These are phyloP conservation scores for Neodidymelliopsis sp. DNA, from an alignment of 2,329 filamentous ascomycete species.

Conservation along the genomic window DNA sequence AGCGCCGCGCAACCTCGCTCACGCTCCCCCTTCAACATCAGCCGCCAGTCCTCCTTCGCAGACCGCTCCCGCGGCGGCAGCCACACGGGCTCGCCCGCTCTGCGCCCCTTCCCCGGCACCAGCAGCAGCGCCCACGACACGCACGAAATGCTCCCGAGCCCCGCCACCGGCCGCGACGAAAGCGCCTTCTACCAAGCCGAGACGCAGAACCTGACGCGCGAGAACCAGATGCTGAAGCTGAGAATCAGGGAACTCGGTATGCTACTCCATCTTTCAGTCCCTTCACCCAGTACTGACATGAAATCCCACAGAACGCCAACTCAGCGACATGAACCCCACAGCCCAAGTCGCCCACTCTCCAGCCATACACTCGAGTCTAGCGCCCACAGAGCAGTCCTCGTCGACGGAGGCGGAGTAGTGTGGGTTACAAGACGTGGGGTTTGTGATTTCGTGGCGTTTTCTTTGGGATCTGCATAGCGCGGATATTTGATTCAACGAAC, in stretches of 20 bases:
- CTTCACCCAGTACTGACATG: constrained; percentile 1
- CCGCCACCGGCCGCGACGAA: constrained; percentile 65
- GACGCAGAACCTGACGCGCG: constrained; percentile 76
- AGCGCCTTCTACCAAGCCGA: constrained; percentile 83
- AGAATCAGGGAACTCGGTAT: constrained; percentile 76
- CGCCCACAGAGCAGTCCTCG: no score
- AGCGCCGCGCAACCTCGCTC: constrained; percentile 32
- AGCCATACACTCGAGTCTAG: constrained; percentile 36
- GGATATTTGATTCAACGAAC: no score
- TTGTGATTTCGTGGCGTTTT: no score
- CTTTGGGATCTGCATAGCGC: no score
- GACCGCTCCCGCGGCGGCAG: constrained; percentile 49
- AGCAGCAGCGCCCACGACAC: constrained; percentile 34
- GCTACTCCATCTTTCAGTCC: constrained; percentile 16
- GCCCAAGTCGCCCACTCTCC: constrained; percentile 43
- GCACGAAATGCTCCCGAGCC: constrained; percentile 69
- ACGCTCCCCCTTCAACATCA: constrained; percentile 50
- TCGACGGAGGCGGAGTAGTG: no score
- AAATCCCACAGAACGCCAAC: constrained; percentile 42
- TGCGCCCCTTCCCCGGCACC: constrained; percentile 62
- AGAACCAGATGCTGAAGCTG: constrained; percentile 83
- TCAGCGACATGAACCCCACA: constrained; percentile 43
- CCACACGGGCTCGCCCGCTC: constrained; percentile 52
- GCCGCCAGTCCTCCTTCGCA: constrained; percentile 54
- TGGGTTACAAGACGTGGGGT: no score